Conservation (phyloP, 2,329 filamentous ascomycete species). For the Iodosphaeria phyllophila region DNA sequence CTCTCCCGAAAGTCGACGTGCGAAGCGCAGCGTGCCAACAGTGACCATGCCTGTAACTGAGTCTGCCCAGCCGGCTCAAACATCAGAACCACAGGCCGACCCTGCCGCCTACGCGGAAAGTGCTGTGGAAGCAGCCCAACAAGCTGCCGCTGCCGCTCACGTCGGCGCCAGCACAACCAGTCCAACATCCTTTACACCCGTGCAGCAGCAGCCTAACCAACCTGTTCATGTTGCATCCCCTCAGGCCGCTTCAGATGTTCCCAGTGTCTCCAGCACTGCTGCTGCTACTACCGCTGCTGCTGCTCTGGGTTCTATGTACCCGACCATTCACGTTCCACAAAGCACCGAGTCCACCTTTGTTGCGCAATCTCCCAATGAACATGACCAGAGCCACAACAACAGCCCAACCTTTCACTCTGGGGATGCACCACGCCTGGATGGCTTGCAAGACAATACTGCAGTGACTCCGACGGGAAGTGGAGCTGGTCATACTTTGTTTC, state of each 20-base stretch:
- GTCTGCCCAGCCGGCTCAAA: conserved; percentile 14
- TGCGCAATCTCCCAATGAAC: conserved; percentile 23
- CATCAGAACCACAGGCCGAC: conserved; percentile 18
- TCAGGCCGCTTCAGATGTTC: too few relatives aligned
- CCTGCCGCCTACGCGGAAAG: conserved; percentile 34
- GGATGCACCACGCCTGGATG: too few relatives aligned
- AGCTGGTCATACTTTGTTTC: too few relatives aligned
- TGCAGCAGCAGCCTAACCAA: conserved; percentile 21
- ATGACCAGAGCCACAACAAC: conserved; percentile 19
- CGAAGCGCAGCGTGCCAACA: conserved; percentile 27
- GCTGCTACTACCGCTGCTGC: conserved; percentile 40
- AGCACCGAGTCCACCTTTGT: conserved; percentile 42
- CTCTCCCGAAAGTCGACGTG: conserved; percentile 27
- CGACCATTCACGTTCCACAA: conserved; percentile 36
- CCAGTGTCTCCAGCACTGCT: conserved; percentile 38
- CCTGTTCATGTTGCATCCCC: too few relatives aligned
- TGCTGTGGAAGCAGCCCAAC: conserved; percentile 27
- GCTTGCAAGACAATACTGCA: too few relatives aligned
- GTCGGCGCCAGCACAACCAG: conserved; percentile 18
- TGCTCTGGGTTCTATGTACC: conserved; percentile 37
- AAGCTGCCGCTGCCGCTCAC: conserved; percentile 18
- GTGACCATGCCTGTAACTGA: too few relatives aligned
- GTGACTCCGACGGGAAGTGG: too few relatives aligned
- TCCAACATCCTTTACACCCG: conserved; percentile 1
- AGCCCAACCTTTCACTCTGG: too few relatives aligned